Conservation (phyloP, 257 asterid species). For the Primulina eburnea region DNA sequence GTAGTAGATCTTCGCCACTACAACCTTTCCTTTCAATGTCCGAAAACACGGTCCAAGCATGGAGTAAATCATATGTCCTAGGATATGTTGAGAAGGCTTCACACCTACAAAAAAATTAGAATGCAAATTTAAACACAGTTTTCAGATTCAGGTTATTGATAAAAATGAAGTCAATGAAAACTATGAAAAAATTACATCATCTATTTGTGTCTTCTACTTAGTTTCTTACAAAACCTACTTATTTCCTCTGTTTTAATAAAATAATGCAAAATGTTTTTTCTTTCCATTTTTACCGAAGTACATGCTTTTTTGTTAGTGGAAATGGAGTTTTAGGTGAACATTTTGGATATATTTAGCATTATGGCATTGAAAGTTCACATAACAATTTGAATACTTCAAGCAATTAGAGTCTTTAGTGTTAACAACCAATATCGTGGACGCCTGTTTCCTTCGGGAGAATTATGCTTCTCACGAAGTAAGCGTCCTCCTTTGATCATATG, state of each 20-base stretch:
- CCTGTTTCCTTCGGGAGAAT: no score
- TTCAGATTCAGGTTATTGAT: background rate
- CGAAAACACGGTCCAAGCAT: conserved; percentile 78
- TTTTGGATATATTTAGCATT: no score
- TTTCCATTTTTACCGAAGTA: no score
- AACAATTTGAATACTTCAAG: no score
- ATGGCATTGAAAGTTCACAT: no score
- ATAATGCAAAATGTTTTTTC: no score
- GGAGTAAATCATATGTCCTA: conserved; percentile 85
- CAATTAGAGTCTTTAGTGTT: no score
- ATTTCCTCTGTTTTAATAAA: background rate
- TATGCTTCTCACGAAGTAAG: no score
- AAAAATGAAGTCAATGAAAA: background rate
- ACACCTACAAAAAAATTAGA: conserved; percentile 54
- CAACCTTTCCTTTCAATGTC: conserved; percentile 94
- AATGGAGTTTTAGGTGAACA: no score
- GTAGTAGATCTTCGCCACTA: conserved; percentile 86
- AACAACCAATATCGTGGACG: no score
- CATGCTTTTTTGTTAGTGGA: no score
- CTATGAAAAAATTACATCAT: background rate
- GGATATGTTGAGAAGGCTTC: conserved; percentile 98
- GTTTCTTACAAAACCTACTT: background rate
- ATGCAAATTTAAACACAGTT: background rate
- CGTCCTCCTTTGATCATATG: no score
- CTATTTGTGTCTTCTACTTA: background rate